Evolutionary conservation across 2,329 filamentous ascomycete species (phyloP).

Genomic region (Hirsutella minnesotensis): DNA sequence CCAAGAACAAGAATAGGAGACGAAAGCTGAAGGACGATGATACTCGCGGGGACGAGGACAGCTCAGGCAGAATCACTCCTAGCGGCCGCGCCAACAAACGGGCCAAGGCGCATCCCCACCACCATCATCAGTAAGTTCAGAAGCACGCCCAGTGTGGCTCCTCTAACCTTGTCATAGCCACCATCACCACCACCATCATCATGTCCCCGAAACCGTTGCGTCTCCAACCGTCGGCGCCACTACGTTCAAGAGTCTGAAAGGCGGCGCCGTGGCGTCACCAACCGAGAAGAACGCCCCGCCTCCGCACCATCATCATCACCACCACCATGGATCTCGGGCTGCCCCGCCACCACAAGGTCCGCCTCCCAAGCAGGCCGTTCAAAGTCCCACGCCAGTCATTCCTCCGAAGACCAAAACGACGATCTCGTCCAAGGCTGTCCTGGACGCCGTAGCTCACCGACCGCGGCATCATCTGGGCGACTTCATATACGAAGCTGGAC

Average conservation of each 20-base stretch:
- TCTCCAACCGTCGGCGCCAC: slow-evolving; percentile 29
- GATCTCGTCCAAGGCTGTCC: slow-evolving; percentile 56
- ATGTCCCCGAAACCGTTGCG: slow-evolving; percentile 32
- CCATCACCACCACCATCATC: slow-evolving; percentile 52
- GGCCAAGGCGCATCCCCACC: slow-evolving; percentile 53
- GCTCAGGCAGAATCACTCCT: slow-evolving; percentile 49
- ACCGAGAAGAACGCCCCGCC: slow-evolving; percentile 24
- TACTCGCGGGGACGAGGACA: slow-evolving; percentile 51
- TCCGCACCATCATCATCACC: slow-evolving; percentile 38
- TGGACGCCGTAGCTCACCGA: slow-evolving; percentile 58
- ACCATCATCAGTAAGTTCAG: slow-evolving; percentile 59
- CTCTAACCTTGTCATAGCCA: slow-evolving; percentile 18
- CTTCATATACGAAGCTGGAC: slow-evolving; percentile 62
- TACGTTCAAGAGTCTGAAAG: slow-evolving; percentile 39
- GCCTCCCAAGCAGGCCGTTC: slow-evolving; percentile 12
- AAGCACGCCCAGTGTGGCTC: no score
- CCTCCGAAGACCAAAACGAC: slow-evolving; percentile 52
- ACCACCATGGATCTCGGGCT: slow-evolving; percentile 26
- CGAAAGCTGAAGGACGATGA: slow-evolving; percentile 72
- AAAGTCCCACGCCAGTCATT: slow-evolving; percentile 16
- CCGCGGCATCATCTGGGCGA: slow-evolving; percentile 76
- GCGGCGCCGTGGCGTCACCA: slow-evolving; percentile 31
- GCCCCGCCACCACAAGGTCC: slow-evolving; percentile 12
- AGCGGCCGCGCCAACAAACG: slow-evolving; percentile 51
- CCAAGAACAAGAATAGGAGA: slow-evolving; percentile 42